Evolutionary conservation across 768 basidiomycete genomes (phyloP).

Genomic region (Coprinopsis cinerea): DNA sequence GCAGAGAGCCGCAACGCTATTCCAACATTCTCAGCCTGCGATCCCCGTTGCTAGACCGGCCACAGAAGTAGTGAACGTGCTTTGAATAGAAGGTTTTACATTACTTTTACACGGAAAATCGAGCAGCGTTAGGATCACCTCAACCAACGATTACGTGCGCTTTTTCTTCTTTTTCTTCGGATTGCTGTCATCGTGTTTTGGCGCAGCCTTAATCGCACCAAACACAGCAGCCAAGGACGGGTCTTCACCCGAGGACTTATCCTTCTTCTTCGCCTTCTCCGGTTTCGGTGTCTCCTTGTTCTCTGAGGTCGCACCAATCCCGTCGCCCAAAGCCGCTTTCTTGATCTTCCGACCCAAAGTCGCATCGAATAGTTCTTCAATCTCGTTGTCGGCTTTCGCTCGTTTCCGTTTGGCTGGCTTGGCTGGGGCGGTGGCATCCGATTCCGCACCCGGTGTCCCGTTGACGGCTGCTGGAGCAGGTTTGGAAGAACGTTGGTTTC

Average conservation of each 20-base stretch:
- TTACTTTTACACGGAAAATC: no score
- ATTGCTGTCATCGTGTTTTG: constrained; percentile 36
- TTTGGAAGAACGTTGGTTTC: constrained; percentile 7
- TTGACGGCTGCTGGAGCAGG: not conserved
- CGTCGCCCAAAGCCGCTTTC: constrained; percentile 39
- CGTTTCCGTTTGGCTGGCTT: constrained; percentile 39
- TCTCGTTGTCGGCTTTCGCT: constrained; percentile 54
- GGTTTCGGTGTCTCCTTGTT: no score
- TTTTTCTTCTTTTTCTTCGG: constrained; percentile 25
- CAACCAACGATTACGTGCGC: not conserved
- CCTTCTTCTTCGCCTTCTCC: constrained; percentile 13
- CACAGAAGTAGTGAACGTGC: no score
- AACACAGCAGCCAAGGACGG: constrained; percentile 43
- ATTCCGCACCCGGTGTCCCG: not conserved
- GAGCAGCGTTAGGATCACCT: no score
- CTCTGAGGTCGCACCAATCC: no score
- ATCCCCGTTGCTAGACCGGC: no score
- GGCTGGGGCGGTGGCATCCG: not conserved
- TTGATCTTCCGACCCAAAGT: constrained; percentile 54
- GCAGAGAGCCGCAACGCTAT: no score
- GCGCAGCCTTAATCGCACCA: constrained; percentile 55
- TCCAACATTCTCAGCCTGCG: no score
- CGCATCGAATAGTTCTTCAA: constrained; percentile 64
- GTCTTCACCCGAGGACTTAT: constrained; percentile 21
- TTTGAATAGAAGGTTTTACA: no score